Evolutionary conservation across 1,139 yeast species (phyloP).

Genomic region (Kodamaea sp.): DNA sequence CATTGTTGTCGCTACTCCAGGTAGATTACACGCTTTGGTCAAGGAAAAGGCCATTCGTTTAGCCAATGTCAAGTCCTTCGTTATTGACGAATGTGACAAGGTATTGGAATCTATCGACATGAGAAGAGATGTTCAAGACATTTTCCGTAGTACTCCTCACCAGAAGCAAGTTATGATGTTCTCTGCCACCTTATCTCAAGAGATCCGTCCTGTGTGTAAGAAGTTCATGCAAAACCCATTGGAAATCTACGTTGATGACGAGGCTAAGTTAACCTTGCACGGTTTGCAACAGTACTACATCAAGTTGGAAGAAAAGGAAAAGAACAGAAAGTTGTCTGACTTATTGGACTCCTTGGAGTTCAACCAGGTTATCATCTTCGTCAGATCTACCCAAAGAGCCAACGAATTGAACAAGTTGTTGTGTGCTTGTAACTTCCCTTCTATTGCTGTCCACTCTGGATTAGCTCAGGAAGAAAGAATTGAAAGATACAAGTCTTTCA

Average conservation of each 20-base stretch:
- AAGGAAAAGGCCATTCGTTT: slow-evolving; percentile 88
- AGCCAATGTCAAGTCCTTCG: slow-evolving; percentile 89
- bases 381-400: slow-evolving; percentile 90
- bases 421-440: slow-evolving; percentile 94
- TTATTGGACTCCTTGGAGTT: slow-evolving; percentile 92
- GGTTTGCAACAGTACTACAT: slow-evolving; percentile 97
- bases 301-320: slow-evolving; percentile 86
- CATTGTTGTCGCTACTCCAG: slow-evolving; percentile 97
- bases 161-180: slow-evolving; percentile 99
- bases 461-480: slow-evolving; percentile 98
- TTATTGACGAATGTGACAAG: slow-evolving; percentile 98
- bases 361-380: slow-evolving; percentile 97
- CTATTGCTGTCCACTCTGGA: slow-evolving; percentile 95
- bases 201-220: slow-evolving; percentile 95
- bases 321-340: slow-evolving; percentile 91
- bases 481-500: slow-evolving; percentile 92
- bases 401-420: slow-evolving; percentile 86
- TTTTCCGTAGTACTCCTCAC: slow-evolving; percentile 96
- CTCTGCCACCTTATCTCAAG: slow-evolving; percentile 93
- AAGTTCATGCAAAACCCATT: slow-evolving; percentile 97
- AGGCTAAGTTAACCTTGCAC: slow-evolving; percentile 94
- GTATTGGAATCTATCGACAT: slow-evolving; percentile 89
- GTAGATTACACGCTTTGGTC: slow-evolving; percentile 92
- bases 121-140: slow-evolving; percentile 99
- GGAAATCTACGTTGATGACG: slow-evolving; percentile 97